Evolutionary conservation across 2,329 filamentous ascomycete genomes (phyloP), one percentile per base, ranked within the genome.

Genomic region (Polytolypa hystricis): DNA sequence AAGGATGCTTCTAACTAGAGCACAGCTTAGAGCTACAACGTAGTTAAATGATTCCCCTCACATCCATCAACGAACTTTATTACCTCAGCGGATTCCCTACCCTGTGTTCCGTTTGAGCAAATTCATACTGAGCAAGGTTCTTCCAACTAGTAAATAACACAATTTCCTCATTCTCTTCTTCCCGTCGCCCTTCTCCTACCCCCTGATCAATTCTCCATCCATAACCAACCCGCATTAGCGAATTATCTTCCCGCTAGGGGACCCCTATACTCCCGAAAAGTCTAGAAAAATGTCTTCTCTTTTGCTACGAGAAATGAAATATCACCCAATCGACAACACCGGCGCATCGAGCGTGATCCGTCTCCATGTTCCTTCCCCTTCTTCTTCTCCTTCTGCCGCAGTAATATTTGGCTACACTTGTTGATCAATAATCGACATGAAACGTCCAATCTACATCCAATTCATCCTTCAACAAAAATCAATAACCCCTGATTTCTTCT

Each of bases 361-460:
- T 7, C 14, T 27, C 27, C 17, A 9, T 15, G n/a, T 12, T n/a
- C 37, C 4, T 40, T 28, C 9, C 27, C 27, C 4, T n/a, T n/a
- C n/a, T n/a, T n/a, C n/a, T n/a, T n/a, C n/a, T n/a, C n/a, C n/a
- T n/a, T n/a, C n/a, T n/a, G 9, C 18, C 5, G 25, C 33, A 14
- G 8, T 16, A n/a, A 12, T 12, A 16, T 8, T 30, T 30, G 7
- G 7, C 33, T 5, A 12, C 17, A n/a, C 12, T 4, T 32, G 47
- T 29, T 59, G 57, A 36, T 62, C 50, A 6, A 55, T 43, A 33
- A n/a, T 63, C 58, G 12, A 68, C 44, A 44, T 70, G 66, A 18
- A 61, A 54, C 44, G 70, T 50, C 57, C 59, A 65, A 7, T 58
- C 53, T 4, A 68, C 56, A 11, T 49, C 56, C 4, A 67, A n/a